phyloP scores from a whole-genome alignment of 768 basidiomycete genomes.

The Tulasnella sp. region DNA sequence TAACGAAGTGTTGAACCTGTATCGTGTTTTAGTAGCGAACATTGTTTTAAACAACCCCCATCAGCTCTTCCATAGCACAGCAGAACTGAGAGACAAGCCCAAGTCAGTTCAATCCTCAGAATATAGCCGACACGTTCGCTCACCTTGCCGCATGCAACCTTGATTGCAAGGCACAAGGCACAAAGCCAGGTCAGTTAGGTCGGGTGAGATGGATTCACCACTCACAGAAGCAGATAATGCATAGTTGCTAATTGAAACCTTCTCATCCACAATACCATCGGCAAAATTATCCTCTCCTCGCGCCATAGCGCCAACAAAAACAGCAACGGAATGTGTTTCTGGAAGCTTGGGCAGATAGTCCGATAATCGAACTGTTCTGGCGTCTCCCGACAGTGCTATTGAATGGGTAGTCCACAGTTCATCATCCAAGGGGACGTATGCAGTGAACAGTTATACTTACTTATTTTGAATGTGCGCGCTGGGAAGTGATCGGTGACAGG shows the following conservation, averaged over 20 bases:
- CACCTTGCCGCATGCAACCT: constrained; percentile 96
- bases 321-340: constrained; percentile 77
- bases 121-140: constrained; percentile 11
- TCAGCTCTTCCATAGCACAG: constrained; percentile 85
- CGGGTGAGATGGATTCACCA: neutral
- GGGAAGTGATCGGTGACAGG: constrained; percentile 92
- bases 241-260: constrained; percentile 93
- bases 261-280: constrained; percentile 87
- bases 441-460: constrained; percentile 37
- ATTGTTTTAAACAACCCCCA: constrained; percentile 67
- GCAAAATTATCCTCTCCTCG: constrained; percentile 94
- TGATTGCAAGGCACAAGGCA: constrained; percentile 23
- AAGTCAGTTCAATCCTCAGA: too few species aligned
- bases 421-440: neutral
- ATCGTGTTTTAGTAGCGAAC: too few species aligned
- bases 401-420: neutral
- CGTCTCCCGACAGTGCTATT: constrained; percentile 83
- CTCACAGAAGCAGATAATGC: constrained; percentile 58
- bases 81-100: too few species aligned
- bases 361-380: constrained; percentile 69
- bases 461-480: constrained; percentile 89
- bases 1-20: too few species aligned
- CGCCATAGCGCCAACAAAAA: constrained; percentile 98
- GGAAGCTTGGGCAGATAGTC: constrained; percentile 78
- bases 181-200: neutral